These are phyloP conservation scores for Botrytis galanthina DNA, from an alignment of 2,329 filamentous ascomycete species.

Conservation along the genomic window DNA sequence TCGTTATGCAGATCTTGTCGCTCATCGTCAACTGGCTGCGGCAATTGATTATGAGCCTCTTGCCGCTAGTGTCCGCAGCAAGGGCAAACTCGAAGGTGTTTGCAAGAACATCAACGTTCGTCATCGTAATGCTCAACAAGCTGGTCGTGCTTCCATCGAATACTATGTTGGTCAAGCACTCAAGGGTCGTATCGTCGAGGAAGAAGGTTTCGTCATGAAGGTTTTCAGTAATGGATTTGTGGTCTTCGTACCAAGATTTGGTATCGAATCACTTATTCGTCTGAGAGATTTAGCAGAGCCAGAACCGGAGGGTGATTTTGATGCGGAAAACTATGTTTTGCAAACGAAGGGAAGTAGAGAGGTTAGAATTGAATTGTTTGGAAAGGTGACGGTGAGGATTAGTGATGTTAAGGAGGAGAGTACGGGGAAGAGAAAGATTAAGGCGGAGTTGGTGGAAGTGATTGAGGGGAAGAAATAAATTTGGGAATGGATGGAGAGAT, in stretches of 20 bases:
- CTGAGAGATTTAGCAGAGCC: conserved; percentile 76
- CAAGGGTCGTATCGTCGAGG: conserved; percentile 70
- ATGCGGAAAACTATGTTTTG: conserved; percentile 81
- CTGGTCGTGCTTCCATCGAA: conserved; percentile 88
- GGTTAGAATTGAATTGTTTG: conserved; percentile 76
- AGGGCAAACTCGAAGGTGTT: conserved; percentile 82
- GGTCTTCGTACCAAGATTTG: conserved; percentile 92
- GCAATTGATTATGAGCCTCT: conserved; percentile 90
- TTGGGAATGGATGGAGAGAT: background rate
- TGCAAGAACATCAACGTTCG: conserved; percentile 98
- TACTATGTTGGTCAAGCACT: conserved; percentile 98
- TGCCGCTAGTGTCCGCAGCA: conserved; percentile 77
- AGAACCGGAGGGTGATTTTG: conserved; percentile 78
- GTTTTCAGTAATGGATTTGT: conserved; percentile 98
- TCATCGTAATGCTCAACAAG: conserved; percentile 95
- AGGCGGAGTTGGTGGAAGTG: conserved; percentile 60
- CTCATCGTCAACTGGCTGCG: conserved; percentile 89
- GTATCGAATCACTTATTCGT: conserved; percentile 88
- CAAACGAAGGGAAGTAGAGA: conserved; percentile 55
- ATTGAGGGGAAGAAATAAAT: background rate
- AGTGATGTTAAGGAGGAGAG: conserved; percentile 90
- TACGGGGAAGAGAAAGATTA: conserved; percentile 92
- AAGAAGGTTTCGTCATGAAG: conserved; percentile 95
- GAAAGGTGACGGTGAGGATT: conserved; percentile 85
- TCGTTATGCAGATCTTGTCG: conserved; percentile 93